A percentile compares a stretch with the other conserved stretches of the same genome.
phyloP scores from a whole-genome alignment of 495 filamentous ascomycete genomes.

The Hyaloscypha hepaticicola region DNA sequence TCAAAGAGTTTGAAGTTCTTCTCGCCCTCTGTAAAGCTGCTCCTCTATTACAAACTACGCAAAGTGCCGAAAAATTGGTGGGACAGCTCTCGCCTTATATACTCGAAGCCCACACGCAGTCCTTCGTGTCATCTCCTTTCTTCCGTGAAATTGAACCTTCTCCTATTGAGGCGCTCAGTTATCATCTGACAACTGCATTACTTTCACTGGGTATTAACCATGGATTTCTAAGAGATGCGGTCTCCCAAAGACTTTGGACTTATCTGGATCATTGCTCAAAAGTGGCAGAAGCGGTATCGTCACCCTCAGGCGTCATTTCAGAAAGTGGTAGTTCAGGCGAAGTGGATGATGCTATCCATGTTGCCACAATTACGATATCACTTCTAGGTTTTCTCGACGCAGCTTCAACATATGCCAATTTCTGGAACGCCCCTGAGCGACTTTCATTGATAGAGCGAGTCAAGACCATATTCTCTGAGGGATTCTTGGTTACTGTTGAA shows the following conservation, averaged over 20 bases:
- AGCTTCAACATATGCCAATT: conserved; percentile 67
- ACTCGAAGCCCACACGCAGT: conserved; percentile 74
- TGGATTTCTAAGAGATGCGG: conserved; percentile 58
- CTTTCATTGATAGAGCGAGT: conserved; percentile 66
- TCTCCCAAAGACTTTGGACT: conserved; percentile 57
- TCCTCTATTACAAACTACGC: conserved; percentile 59
- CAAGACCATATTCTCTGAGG: conserved; percentile 72
- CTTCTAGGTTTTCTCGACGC: conserved; percentile 86
- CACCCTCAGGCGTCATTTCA: conserved; percentile 32
- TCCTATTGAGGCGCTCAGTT: conserved; percentile 85
- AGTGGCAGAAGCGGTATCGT: conserved; percentile 41
- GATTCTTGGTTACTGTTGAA: conserved; percentile 80
- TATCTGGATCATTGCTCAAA: conserved; percentile 68
- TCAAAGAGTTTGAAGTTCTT: conserved; percentile 85
- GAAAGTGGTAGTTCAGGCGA: conserved; percentile 41
- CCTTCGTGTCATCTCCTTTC: conserved; percentile 75
- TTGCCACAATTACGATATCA: conserved; percentile 74
- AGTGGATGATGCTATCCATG: conserved; percentile 61
- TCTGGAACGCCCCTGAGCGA: conserved; percentile 74
- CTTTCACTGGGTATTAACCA: conserved; percentile 73
- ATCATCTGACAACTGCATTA: conserved; percentile 72
- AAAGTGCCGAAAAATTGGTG: conserved; percentile 71
- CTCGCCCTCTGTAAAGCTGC: conserved; percentile 87
- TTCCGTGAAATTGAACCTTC: conserved; percentile 81
- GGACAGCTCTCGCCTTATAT: conserved; percentile 77